These are phyloP conservation scores for Boletellus ananiceps DNA, from an alignment of 768 basidiomycete species.

Conservation along the genomic window DNA sequence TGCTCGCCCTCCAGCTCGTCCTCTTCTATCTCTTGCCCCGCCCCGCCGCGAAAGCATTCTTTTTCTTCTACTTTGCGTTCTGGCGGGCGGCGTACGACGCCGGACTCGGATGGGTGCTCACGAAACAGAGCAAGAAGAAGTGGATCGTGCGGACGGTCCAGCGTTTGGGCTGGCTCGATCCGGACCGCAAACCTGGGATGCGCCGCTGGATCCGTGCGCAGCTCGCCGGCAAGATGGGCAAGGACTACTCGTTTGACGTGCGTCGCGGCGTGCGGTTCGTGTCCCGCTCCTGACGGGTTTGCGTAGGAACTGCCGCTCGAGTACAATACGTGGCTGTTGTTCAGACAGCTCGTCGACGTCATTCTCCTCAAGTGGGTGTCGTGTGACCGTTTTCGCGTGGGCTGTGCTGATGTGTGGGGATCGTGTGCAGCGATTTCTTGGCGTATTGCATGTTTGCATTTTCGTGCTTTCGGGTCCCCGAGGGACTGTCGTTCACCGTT, in stretches of 20 bases:
- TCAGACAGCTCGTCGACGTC: conserved; percentile 92
- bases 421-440: conserved; percentile 71
- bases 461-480: conserved; percentile 84
- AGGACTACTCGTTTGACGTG: conserved; percentile 90
- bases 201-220: conserved; percentile 84
- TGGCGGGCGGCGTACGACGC: conserved; percentile 92
- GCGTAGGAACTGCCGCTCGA: conserved; percentile 82
- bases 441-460: conserved; percentile 95
- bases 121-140: conserved; percentile 91
- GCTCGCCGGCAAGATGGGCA: conserved; percentile 88
- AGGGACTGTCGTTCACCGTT: conserved; percentile 63
- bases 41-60: conserved; percentile 54
- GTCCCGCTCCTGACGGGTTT: not conserved
- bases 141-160: conserved; percentile 88
- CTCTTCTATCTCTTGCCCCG: conserved; percentile 67
- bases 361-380: conserved; percentile 86
- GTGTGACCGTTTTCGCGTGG: not conserved
- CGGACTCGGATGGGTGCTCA: conserved; percentile 90
- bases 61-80: conserved; percentile 86
- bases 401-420: not conserved
- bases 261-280: conserved; percentile 25
- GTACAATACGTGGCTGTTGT: conserved; percentile 95
- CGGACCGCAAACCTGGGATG: conserved; percentile 52
- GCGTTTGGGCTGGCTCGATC: conserved; percentile 85
- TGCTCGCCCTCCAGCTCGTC: conserved; percentile 73